Evolutionary conservation across 116 monocot species (phyloP), one percentile per base, ranked within the genome.

Genomic region (Dioscorea cayenensis): DNA sequence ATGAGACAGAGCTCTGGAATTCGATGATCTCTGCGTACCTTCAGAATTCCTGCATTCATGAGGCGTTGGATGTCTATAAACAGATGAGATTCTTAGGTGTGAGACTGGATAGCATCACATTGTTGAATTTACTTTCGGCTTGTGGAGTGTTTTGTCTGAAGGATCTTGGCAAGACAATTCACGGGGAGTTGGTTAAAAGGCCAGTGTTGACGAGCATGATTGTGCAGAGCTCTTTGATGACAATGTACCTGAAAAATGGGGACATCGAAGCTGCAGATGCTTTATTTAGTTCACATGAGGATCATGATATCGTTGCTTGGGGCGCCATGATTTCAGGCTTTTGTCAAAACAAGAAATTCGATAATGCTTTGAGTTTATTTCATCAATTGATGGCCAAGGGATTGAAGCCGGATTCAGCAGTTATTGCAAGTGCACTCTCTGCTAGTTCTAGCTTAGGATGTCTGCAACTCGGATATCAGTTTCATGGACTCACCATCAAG

Each of bases 401-500:
- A 19, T 23, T 82, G 43, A 64, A 35, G 29, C 77, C 48, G 6
- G 85, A 89, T 72, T 75, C 77, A 22, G 61, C 70, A 11, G 60
- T 82, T 36, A 50, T 89, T 49, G 67, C 82, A 49, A 79, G 51
- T 43, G 29, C 73, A 9, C 28, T 50, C 23, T 70, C 77, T 25
- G 72, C 73, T 14, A 75, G 85, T 43, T 68, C 70, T 25, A 38
- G 63, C 17, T 68, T 77, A 55, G 73, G 62, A 16, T 66, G 14
- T 52, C 18, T 70, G 17, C 35, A 72, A 22, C 28, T 82, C 36
- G 79, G 89, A 17, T 64, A 2, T 66, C 80, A 73, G 71, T 23
- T 89, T 36, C 89, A 89, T 61, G 80, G 79, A 8, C 38, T 66
- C 59, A 50, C 77, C 2, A 70, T 82, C 66, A 89, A 82, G 77